Percentiles rank a stretch among this genome's conserved stretches.
Evolutionary conservation across 2,329 filamentous ascomycete genomes (phyloP).

Genomic region (Alternaria consortialis): DNA sequence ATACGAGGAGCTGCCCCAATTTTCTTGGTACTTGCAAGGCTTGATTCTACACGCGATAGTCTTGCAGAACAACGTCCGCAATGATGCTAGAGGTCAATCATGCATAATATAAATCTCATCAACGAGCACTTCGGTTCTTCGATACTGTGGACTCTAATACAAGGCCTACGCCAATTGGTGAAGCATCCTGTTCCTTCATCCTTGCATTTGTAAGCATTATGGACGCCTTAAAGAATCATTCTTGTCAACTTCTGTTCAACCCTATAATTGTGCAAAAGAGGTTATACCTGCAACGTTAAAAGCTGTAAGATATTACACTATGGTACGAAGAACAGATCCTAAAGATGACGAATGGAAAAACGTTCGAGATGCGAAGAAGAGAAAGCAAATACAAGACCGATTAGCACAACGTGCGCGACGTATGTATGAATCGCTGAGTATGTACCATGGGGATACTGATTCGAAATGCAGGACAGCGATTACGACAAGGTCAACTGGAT

Average conservation of each 20-base stretch:
- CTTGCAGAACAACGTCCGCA: not conserved
- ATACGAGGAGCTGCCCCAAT: not conserved
- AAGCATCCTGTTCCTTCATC: not conserved
- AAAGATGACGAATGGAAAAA: slow-evolving; percentile 46
- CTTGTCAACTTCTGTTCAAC: not conserved
- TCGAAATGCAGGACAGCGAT: slow-evolving; percentile 18
- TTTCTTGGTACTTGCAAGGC: not conserved
- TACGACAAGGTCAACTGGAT: slow-evolving; percentile 16
- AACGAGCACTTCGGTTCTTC: not conserved
- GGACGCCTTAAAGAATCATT: not conserved
- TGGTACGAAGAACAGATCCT: slow-evolving; percentile 33
- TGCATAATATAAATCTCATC: not conserved
- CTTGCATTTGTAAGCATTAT: not conserved
- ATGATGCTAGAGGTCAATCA: not conserved
- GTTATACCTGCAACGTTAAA: not conserved
- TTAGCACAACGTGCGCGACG: slow-evolving; percentile 52
- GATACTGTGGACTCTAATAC: not conserved
- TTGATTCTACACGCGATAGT: not conserved
- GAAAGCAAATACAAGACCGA: slow-evolving; percentile 54
- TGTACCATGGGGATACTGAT: not conserved
- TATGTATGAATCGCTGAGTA: slow-evolving; percentile 24
- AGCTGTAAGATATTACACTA: not conserved
- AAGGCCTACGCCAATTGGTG: not conserved
- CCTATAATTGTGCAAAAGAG: not conserved
- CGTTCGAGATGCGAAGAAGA: slow-evolving; percentile 48